phyloP scores from a whole-genome alignment of 1,139 yeast species.

The Neolecta irregularis region DNA sequence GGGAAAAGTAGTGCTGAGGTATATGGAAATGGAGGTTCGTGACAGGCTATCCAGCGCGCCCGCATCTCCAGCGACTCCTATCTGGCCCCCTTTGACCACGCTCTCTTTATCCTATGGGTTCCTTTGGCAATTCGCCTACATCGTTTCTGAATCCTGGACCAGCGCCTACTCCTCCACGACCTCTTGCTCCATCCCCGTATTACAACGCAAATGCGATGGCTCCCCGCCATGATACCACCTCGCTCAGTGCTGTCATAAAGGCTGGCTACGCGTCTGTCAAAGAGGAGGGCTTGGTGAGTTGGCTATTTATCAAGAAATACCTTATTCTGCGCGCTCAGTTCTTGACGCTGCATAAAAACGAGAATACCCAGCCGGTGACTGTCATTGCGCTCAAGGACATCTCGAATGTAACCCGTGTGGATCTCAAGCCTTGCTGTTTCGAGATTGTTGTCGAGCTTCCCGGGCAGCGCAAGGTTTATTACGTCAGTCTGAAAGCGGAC shows the following conservation, averaged over 20 bases:
- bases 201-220: neutral
- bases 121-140: too few species aligned
- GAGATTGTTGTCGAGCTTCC: constrained; percentile 52
- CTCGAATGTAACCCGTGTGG: constrained; percentile 42
- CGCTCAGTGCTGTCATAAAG: constrained; percentile 16
- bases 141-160: constrained; percentile 5
- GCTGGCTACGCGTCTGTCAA: constrained; percentile 84
- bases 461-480: constrained; percentile 31
- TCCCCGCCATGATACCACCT: neutral
- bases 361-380: constrained; percentile 21
- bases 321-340: constrained; percentile 62
- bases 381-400: constrained; percentile 41
- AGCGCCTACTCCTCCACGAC: neutral
- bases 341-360: constrained; percentile 60
- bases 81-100: too few species aligned
- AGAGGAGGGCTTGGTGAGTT: constrained; percentile 63
- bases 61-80: neutral
- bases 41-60: too few species aligned
- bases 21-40: constrained; percentile 10
- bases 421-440: constrained; percentile 56
- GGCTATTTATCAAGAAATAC: constrained; percentile 83
- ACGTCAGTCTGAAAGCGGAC: constrained; percentile 61
- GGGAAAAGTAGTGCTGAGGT: too few species aligned
- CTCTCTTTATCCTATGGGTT: too few species aligned
- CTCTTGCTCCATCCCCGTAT: neutral